Evolutionary conservation across 169 alveolate species (phyloP).

Genomic region (Eimeria mitis): DNA sequence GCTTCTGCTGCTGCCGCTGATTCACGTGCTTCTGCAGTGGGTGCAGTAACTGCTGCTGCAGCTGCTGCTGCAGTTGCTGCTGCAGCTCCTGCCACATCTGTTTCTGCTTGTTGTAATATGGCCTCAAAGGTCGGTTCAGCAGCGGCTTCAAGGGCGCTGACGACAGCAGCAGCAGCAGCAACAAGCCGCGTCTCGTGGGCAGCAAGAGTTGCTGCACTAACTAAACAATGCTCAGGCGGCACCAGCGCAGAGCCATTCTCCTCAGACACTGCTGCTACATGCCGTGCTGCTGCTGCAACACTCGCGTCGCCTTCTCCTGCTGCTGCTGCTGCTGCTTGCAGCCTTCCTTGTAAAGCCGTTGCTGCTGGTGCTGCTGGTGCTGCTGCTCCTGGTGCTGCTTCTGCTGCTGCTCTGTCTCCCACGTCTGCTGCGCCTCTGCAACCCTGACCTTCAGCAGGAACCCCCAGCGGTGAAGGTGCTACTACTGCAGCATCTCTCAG

Average conservation of each 20-base stretch:
- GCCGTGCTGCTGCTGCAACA: slow-evolving; percentile 11
- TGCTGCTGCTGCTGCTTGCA: slow-evolving; percentile 31
- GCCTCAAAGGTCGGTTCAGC: background rate
- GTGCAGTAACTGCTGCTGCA: background rate
- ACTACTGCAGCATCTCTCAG: background rate
- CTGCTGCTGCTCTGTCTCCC: background rate
- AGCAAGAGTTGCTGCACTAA: background rate
- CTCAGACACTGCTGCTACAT: background rate
- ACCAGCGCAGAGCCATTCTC: background rate
- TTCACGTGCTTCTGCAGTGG: too few species aligned
- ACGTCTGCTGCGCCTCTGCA: background rate
- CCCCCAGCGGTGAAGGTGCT: background rate
- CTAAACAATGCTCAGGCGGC: slow-evolving; percentile 29
- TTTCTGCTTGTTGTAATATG: background rate
- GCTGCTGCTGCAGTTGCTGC: slow-evolving; percentile 20
- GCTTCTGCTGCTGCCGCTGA: slow-evolving; percentile 22
- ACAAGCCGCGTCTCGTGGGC: background rate
- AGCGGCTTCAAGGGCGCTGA: background rate
- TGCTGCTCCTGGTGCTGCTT: background rate
- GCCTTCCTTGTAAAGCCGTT: background rate
- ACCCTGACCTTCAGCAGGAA: background rate
- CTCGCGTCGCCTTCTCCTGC: background rate
- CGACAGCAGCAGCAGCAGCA: slow-evolving; percentile 46
- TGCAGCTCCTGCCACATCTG: background rate
- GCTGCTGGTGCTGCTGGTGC: background rate